Evolutionary conservation across 257 asterid species (phyloP).

Genomic region (Solanum pinnatisectum): DNA sequence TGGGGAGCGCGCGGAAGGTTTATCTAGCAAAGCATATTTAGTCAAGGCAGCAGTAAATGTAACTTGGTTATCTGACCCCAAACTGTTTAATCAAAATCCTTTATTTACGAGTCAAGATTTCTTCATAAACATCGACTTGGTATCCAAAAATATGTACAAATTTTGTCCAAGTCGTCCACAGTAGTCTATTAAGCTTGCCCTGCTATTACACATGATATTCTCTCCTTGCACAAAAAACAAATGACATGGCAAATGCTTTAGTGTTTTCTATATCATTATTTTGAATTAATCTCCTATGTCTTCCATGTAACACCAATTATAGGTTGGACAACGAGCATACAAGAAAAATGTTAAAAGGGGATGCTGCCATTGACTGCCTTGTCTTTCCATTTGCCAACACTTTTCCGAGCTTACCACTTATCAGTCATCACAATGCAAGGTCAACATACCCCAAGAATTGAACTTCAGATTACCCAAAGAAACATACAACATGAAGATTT

Average conservation of each 20-base stretch:
- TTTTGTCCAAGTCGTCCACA: neutral
- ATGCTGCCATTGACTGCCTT: neutral
- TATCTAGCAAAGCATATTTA: neutral
- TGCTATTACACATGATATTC: neutral
- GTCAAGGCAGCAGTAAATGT: neutral
- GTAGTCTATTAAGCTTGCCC: neutral
- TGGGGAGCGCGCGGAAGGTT: neutral
- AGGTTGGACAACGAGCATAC: neutral
- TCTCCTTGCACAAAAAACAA: neutral
- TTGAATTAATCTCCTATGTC: neutral
- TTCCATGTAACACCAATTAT: neutral
- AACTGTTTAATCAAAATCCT: neutral
- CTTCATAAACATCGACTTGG: neutral
- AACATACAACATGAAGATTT: neutral
- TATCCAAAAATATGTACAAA: neutral
- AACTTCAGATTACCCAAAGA: neutral
- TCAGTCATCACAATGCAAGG: neutral
- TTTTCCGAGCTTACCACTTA: neutral
- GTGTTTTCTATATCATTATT: neutral
- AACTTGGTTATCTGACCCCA: neutral
- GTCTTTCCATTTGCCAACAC: neutral
- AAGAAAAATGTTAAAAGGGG: neutral
- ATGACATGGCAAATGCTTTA: neutral
- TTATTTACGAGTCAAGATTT: neutral
- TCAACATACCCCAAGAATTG: neutral